Percentiles rank a stretch among this genome's conserved stretches.
These are phyloP conservation scores for Psidium friedrichsthalianum DNA, from an alignment of 345 rosid genomes.

Conservation along the genomic window DNA sequence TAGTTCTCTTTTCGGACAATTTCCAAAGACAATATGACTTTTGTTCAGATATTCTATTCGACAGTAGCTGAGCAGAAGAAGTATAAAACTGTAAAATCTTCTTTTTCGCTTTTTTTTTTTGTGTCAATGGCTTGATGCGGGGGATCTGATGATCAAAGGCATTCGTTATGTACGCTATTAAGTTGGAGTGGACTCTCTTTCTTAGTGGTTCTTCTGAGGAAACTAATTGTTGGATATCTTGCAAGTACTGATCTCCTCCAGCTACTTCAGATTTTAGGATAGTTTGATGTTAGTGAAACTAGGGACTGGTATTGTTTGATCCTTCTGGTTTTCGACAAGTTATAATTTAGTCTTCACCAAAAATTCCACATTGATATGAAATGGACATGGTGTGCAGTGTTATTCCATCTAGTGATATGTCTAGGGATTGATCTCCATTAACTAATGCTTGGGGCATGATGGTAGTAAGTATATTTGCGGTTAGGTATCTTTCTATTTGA, in stretches of 20 bases:
- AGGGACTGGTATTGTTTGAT: background rate
- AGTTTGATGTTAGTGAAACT: background rate
- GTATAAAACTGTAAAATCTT: too few relatives aligned
- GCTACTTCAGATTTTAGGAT: background rate
- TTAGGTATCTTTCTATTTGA: background rate
- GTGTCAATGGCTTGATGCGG: background rate
- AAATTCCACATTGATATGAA: background rate
- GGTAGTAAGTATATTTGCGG: background rate
- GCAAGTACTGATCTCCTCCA: background rate
- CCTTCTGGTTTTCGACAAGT: background rate
- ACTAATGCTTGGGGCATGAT: background rate
- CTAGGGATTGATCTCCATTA: too few relatives aligned
- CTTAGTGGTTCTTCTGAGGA: too few relatives aligned
- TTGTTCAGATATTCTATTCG: too few relatives aligned
- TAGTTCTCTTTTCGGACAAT: too few relatives aligned
- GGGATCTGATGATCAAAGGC: too few relatives aligned
- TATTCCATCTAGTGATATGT: too few relatives aligned
- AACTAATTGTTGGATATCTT: background rate
- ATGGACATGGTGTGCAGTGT: background rate
- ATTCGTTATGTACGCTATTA: too few relatives aligned
- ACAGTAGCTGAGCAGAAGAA: too few relatives aligned
- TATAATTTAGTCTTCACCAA: background rate
- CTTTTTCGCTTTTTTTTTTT: too few relatives aligned
- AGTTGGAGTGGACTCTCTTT: too few relatives aligned
- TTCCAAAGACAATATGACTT: too few relatives aligned